Conservation (phyloP, 202 grass and related monocot genomes). For the Cymbopogon flexuosus region DNA sequence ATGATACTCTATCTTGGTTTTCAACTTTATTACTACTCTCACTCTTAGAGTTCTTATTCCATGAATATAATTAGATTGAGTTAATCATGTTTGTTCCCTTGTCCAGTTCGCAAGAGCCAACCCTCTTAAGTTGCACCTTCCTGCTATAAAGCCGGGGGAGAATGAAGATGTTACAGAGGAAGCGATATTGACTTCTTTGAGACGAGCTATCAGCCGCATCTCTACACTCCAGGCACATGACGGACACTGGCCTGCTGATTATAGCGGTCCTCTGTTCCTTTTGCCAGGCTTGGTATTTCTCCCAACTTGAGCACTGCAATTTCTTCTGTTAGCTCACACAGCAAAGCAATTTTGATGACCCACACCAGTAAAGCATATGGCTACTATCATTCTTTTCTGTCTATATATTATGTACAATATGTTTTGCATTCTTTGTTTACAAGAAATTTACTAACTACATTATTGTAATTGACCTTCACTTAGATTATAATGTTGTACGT, state of each 20-base stretch:
- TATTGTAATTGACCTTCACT: neutral
- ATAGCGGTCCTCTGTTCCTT: slow-evolving; percentile 81
- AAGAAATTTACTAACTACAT: neutral
- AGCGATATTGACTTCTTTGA: slow-evolving; percentile 50
- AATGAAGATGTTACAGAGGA: slow-evolving; percentile 53
- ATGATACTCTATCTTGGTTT: no score
- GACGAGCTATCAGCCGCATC: slow-evolving; percentile 36
- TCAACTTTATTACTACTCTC: no score
- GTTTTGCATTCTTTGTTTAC: neutral
- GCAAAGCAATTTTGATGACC: no score
- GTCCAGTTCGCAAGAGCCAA: slow-evolving; percentile 59
- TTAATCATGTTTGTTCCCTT: neutral
- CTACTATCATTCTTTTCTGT: no score
- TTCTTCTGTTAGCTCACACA: no score
- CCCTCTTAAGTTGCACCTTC: slow-evolving; percentile 53
- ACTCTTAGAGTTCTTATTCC: no score
- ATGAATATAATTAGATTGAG: no score
- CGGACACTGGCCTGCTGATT: slow-evolving; percentile 86
- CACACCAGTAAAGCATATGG: no score
- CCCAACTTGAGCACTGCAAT: neutral
- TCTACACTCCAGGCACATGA: slow-evolving; percentile 75
- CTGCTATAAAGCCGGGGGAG: slow-evolving; percentile 42
- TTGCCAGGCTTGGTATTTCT: slow-evolving; percentile 70
- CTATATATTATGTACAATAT: no score
- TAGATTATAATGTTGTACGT: slow-evolving; percentile 76